A percentile compares a stretch with the other conserved stretches of the same genome.
phyloP scores from a whole-genome alignment of 2,329 filamentous ascomycete genomes.

The Ascocoryne sarcoides region DNA sequence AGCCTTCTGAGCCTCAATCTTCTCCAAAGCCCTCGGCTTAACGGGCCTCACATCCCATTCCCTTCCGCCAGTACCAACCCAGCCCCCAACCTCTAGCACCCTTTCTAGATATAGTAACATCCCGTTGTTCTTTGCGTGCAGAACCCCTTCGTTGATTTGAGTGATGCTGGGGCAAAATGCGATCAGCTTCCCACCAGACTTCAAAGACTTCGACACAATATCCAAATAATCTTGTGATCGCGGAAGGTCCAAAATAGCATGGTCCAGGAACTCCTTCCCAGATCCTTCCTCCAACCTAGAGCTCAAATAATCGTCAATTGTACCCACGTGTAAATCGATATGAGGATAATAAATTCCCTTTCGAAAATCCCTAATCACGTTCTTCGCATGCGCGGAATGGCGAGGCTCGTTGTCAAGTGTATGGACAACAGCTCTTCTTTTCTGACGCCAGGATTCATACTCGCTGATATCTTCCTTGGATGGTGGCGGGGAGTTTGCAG shows the following conservation, averaged over 20 bases:
- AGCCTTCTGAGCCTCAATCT: constrained; percentile 7
- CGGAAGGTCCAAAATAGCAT: constrained; percentile 68
- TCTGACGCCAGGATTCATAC: constrained; percentile 20
- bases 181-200: constrained; percentile 54
- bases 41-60: constrained; percentile 55
- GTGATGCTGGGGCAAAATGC: constrained; percentile 73
- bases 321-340: constrained; percentile 65
- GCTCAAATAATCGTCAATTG: constrained; percentile 54
- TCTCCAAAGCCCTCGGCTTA: constrained; percentile 22
- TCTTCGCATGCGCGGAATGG: constrained; percentile 56
- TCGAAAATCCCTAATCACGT: constrained; percentile 57
- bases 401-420: constrained; percentile 58
- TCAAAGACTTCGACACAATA: constrained; percentile 47
- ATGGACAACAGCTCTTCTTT: constrained; percentile 63
- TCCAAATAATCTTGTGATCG: constrained; percentile 43
- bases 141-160: constrained; percentile 60
- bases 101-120: constrained; percentile 49
- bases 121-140: constrained; percentile 41
- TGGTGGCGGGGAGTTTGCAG: constrained; percentile 51
- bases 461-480: constrained; percentile 19
- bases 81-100: constrained; percentile 50
- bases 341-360: constrained; percentile 60
- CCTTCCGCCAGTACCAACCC: constrained; percentile 40
- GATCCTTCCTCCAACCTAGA: constrained; percentile 37
- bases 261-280: constrained; percentile 54